phyloP scores from a whole-genome alignment of 1,139 yeast species.

The Suhomyces atakaporum region DNA sequence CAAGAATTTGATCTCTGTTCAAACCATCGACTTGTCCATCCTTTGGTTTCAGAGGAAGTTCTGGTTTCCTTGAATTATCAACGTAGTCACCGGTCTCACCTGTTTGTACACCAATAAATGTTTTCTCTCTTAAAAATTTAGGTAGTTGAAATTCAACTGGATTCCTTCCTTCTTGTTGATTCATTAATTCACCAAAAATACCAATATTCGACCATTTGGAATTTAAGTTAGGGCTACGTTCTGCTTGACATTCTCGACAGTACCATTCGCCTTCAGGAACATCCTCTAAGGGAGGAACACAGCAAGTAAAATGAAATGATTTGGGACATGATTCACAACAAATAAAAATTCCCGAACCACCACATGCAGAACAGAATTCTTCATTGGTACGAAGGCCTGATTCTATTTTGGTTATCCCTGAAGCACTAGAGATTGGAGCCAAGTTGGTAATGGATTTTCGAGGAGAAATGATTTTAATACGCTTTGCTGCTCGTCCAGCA shows the following conservation, averaged over 20 bases:
- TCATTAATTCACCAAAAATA: conserved; percentile 64
- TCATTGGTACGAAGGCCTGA: conserved; percentile 59
- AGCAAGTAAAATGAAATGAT: conserved; percentile 88
- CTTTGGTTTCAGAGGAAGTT: conserved; percentile 36
- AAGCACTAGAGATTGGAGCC: conserved; percentile 23
- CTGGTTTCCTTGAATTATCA: conserved; percentile 60
- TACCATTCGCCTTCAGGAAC: conserved; percentile 91
- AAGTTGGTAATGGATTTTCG: conserved; percentile 36
- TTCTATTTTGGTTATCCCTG: conserved; percentile 15
- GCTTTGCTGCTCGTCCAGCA: conserved; percentile 17
- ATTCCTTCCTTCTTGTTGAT: conserved; percentile 57
- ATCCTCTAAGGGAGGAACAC: conserved; percentile 84
- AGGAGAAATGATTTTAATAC: conserved; percentile 47
- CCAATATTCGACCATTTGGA: conserved; percentile 49
- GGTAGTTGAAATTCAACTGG: conserved; percentile 81
- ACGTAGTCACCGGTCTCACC: conserved; percentile 72
- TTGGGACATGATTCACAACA: conserved; percentile 94
- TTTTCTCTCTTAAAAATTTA: conserved; percentile 57
- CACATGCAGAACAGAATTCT: conserved; percentile 87
- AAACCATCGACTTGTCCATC: conserved; percentile 43
- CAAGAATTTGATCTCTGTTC: conserved; percentile 50
- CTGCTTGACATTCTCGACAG: conserved; percentile 67
- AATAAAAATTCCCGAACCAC: conserved; percentile 82
- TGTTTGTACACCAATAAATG: conserved; percentile 71
- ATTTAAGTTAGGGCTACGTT: conserved; percentile 27